These are phyloP conservation scores for Lentinula raphanica DNA, from an alignment of 768 basidiomycete species.

Conservation along the genomic window DNA sequence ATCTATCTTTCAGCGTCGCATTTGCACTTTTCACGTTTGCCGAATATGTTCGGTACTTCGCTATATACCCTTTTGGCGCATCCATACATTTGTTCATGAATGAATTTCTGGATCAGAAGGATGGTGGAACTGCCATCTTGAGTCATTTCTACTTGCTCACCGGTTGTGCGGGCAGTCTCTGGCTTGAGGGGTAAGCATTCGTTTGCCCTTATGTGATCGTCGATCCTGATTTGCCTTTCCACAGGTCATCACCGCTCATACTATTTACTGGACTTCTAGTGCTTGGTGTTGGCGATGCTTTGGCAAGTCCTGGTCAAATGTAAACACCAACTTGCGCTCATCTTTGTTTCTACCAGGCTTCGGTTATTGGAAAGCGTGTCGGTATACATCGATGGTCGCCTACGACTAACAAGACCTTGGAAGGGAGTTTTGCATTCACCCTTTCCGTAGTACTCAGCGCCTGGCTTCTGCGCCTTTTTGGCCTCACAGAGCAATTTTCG, in stretches of 20 bases:
- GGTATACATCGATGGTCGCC: conserved; percentile 84
- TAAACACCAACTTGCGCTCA: background rate
- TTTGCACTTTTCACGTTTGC: conserved; percentile 94
- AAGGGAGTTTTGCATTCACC: conserved; percentile 84
- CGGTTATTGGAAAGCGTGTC: conserved; percentile 82
- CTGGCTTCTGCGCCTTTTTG: conserved; percentile 64
- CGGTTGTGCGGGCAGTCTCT: conserved; percentile 89
- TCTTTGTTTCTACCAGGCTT: conserved; percentile 55
- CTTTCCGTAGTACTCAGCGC: conserved; percentile 65
- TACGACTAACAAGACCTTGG: conserved; percentile 80
- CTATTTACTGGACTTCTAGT: conserved; percentile 84
- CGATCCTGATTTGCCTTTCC: background rate
- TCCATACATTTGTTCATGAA: conserved; percentile 93
- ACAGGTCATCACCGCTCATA: conserved; percentile 38
- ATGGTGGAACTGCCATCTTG: conserved; percentile 91
- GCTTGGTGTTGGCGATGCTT: conserved; percentile 89
- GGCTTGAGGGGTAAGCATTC: conserved; percentile 86
- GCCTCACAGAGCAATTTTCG: conserved; percentile 69
- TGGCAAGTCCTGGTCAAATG: conserved; percentile 40
- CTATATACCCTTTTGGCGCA: conserved; percentile 93
- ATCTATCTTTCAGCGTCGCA: conserved; percentile 89
- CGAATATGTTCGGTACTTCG: conserved; percentile 98
- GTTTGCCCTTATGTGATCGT: too few relatives aligned
- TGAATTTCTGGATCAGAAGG: conserved; percentile 94
- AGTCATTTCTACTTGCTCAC: conserved; percentile 97